phyloP scores from a whole-genome alignment of 1,284 basidiomycete genomes.

The Chalciporus sp. region DNA sequence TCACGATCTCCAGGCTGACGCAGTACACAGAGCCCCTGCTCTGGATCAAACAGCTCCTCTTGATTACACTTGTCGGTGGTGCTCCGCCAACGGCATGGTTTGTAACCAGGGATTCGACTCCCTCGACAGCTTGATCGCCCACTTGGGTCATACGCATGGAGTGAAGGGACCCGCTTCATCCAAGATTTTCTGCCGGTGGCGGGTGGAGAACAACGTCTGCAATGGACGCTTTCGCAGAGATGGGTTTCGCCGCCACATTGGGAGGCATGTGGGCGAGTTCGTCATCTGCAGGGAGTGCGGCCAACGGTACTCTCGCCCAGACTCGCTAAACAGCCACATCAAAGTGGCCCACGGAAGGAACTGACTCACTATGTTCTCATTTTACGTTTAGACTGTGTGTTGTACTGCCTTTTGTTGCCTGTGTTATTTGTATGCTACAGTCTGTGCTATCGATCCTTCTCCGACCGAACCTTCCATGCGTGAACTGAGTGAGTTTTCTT shows the following conservation, averaged over 20 bases:
- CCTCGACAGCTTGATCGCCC: constrained; percentile 4
- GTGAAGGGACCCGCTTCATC: neutral
- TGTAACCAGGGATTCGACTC: neutral
- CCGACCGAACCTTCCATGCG: no score
- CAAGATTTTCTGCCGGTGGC: constrained; percentile 7
- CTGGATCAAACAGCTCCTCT: no score
- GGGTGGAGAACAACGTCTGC: neutral
- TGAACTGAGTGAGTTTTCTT: no score
- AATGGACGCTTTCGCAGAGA: neutral
- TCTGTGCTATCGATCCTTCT: no score
- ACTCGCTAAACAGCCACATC: neutral
- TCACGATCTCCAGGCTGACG: no score
- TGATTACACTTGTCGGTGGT: no score
- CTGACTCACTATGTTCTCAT: no score
- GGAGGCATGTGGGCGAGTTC: neutral
- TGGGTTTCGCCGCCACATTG: constrained; percentile 4
- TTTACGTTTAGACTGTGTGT: no score
- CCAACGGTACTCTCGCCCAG: neutral
- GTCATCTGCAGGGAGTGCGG: neutral
- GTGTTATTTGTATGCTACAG: no score
- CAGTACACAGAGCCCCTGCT: no score
- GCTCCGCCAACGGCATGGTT: neutral
- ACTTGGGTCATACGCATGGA: neutral
- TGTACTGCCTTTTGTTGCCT: neutral
- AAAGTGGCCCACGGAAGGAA: no score